Conservation (phyloP, 148 eudicot genomes). For the Camellia sinensis region DNA sequence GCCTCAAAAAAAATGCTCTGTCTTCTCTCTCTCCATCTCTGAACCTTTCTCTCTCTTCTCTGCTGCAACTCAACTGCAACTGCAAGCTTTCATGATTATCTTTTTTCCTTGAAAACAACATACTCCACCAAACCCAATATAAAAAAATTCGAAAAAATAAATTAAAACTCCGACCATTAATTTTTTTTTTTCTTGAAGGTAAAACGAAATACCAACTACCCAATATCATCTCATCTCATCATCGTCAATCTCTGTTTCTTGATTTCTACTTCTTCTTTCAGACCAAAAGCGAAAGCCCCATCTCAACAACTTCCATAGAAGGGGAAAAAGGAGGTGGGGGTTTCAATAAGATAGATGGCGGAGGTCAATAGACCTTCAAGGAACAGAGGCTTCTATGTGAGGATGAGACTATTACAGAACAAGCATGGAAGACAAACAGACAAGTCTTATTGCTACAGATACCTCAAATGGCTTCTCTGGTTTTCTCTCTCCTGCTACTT, state of each 20-base stretch:
- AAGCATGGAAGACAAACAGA: constrained; percentile 18
- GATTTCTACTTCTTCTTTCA: constrained; percentile 9
- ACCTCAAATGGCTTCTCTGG: constrained; percentile 19
- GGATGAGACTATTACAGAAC: constrained; percentile 36
- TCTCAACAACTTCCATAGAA: constrained; percentile 5
- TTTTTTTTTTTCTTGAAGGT: neutral
- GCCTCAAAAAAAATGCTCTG: neutral
- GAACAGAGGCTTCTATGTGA: constrained; percentile 46
- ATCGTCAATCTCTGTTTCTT: constrained; percentile 4
- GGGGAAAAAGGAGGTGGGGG: neutral
- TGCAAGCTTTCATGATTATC: constrained; percentile 8
- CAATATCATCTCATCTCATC: no score
- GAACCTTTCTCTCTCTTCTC: neutral
- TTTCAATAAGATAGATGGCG: constrained; percentile 8
- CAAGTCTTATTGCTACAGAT: constrained; percentile 17
- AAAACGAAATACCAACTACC: constrained; percentile 19
- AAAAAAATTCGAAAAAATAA: neutral
- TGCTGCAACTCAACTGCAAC: neutral
- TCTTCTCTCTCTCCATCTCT: neutral
- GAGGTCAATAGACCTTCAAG: constrained; percentile 16
- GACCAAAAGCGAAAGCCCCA: constrained; percentile 15
- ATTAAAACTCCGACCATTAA: neutral
- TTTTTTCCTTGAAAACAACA: constrained; percentile 12
- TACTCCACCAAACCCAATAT: constrained; percentile 1
- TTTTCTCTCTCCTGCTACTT: constrained; percentile 14